A percentile compares a stretch with the other conserved stretches of the same genome.
These are phyloP conservation scores for Cadophora sp. DNA, from an alignment of 2,329 filamentous ascomycete species.

Conservation along the genomic window DNA sequence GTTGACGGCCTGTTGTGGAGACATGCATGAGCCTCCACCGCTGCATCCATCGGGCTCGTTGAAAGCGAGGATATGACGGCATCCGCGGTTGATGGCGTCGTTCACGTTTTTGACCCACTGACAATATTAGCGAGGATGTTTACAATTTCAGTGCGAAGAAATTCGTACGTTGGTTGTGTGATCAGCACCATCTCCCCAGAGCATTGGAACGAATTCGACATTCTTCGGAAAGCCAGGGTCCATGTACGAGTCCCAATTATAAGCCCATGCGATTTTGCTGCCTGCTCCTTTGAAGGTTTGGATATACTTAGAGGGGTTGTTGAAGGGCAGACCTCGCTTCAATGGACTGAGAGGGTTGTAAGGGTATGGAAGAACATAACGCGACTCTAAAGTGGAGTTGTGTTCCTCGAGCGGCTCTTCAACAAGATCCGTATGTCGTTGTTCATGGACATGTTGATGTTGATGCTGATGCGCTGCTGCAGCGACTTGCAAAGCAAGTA, in stretches of 20 bases:
- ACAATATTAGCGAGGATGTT: not conserved
- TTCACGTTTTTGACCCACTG: constrained; percentile 59
- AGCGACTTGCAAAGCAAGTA: constrained; percentile 7
- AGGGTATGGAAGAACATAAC: not conserved
- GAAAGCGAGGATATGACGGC: constrained; percentile 66
- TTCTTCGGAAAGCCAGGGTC: constrained; percentile 50
- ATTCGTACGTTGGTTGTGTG: constrained; percentile 48
- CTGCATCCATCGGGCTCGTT: constrained; percentile 29
- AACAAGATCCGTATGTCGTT: not conserved
- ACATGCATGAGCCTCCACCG: constrained; percentile 24
- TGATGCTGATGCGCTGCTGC: constrained; percentile 6
- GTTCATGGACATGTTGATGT: constrained; percentile 1
- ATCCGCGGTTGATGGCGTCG: constrained; percentile 57
- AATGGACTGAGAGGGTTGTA: constrained; percentile 12
- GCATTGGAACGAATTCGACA: constrained; percentile 69
- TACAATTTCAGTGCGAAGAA: not conserved
- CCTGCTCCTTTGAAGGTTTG: constrained; percentile 28
- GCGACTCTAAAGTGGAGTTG: constrained; percentile 1
- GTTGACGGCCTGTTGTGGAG: constrained; percentile 53
- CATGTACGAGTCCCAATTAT: constrained; percentile 67
- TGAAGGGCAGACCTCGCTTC: constrained; percentile 32
- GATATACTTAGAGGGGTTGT: constrained; percentile 23
- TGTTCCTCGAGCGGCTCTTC: constrained; percentile 5
- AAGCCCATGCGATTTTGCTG: constrained; percentile 55
- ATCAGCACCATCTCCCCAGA: constrained; percentile 58